These are phyloP conservation scores for Hansenula lynferdii DNA, from an alignment of 1,139 yeast genomes.

Conservation along the genomic window DNA sequence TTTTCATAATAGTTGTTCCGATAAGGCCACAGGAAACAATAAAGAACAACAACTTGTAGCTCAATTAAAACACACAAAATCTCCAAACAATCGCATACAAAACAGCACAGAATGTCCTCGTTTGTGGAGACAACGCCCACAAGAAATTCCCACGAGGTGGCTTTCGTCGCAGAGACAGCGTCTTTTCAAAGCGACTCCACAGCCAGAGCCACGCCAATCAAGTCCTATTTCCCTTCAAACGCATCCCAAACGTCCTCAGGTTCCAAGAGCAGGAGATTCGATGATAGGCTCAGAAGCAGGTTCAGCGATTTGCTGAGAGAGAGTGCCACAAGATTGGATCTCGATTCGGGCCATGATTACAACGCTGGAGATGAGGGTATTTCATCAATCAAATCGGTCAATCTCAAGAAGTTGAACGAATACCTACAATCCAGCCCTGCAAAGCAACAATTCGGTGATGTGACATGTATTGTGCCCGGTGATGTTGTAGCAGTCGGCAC, in stretches of 20 bases:
- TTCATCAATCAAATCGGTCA: conserved; percentile 36
- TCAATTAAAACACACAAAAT: no score
- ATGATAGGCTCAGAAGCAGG: conserved; percentile 25
- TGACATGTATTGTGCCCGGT: conserved; percentile 43
- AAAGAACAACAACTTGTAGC: no score
- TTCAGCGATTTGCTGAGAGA: conserved; percentile 12
- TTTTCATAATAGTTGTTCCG: no score
- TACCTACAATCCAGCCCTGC: conserved; percentile 34
- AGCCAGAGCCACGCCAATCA: conserved; percentile 8
- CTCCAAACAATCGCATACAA: no score
- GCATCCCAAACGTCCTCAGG: conserved; percentile 11
- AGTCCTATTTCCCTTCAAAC: conserved; percentile 8
- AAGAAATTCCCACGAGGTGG: conserved; percentile 1
- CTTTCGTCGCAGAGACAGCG: conserved; percentile 8
- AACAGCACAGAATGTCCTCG: no score
- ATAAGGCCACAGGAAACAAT: no score
- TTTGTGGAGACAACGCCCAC: no score
- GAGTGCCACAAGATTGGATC: background rate
- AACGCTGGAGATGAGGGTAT: conserved; percentile 2
- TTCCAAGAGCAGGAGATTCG: conserved; percentile 18
- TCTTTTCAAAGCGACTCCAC: conserved; percentile 12
- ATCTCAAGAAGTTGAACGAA: conserved; percentile 35
- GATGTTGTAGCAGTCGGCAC: conserved; percentile 62
- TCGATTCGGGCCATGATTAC: background rate
- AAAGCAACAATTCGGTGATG: conserved; percentile 41